Evolutionary conservation across 352 stramenopile genomes (phyloP).

Genomic region (Pythium myriotylum): DNA sequence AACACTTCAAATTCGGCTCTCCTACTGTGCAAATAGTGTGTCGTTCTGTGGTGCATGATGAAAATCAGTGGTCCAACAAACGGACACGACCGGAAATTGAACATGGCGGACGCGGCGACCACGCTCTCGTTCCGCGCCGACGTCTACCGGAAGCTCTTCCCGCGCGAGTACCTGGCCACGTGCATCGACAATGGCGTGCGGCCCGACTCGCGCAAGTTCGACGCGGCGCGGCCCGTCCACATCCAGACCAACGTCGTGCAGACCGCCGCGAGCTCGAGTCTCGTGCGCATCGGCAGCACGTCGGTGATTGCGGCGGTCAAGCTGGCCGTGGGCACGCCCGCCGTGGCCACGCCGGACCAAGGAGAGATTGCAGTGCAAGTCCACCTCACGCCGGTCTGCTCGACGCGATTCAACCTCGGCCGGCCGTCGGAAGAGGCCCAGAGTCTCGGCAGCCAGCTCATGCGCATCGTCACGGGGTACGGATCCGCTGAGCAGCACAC

Average conservation of each 20-base stretch:
- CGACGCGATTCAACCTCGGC: conserved; percentile 67
- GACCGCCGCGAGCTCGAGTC: conserved; percentile 65
- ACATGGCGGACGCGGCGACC: conserved; percentile 24
- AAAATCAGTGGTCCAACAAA: conserved; percentile 16
- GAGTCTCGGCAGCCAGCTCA: conserved; percentile 80
- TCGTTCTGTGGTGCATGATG: conserved; percentile 9
- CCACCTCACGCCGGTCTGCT: conserved; percentile 80
- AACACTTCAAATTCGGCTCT: neutral
- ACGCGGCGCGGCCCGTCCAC: conserved; percentile 50
- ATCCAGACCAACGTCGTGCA: conserved; percentile 70
- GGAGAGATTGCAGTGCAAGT: conserved; percentile 80
- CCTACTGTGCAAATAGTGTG: neutral
- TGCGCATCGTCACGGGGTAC: conserved; percentile 68
- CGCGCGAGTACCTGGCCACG: conserved; percentile 64
- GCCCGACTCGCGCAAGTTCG: conserved; percentile 54
- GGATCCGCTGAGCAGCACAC: neutral
- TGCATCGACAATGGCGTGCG: conserved; percentile 67
- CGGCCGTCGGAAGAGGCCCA: conserved; percentile 77
- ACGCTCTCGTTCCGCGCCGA: conserved; percentile 62
- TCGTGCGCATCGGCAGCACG: conserved; percentile 78
- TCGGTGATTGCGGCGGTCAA: conserved; percentile 74
- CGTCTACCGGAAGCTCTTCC: conserved; percentile 79
- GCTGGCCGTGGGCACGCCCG: conserved; percentile 70
- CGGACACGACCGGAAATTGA: neutral
- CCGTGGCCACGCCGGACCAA: conserved; percentile 70